phyloP scores from a whole-genome alignment of 2,329 filamentous ascomycete species.

The Colletotrichum sp. region DNA sequence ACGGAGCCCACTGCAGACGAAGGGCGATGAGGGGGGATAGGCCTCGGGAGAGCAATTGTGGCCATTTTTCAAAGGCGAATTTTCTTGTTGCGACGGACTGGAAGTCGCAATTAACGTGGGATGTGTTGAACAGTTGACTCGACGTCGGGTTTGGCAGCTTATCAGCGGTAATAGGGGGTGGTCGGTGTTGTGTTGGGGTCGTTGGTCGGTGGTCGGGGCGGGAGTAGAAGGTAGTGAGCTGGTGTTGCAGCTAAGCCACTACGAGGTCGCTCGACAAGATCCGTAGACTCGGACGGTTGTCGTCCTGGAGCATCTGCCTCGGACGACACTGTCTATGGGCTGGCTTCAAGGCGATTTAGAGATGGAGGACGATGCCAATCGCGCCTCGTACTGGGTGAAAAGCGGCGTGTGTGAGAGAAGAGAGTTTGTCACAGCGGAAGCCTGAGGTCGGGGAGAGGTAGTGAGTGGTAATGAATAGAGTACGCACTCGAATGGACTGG shows the following conservation, averaged over 20 bases:
- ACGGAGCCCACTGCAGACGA: slow-evolving; percentile 41
- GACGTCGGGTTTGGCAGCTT: neutral
- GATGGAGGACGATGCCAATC: neutral
- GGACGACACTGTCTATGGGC: neutral
- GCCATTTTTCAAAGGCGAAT: slow-evolving; percentile 41
- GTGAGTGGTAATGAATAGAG: neutral
- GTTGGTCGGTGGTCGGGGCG: neutral
- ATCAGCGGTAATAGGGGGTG: neutral
- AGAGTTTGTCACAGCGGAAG: neutral
- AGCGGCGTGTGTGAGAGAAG: neutral
- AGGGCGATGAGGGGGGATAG: slow-evolving; percentile 49
- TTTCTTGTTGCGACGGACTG: neutral
- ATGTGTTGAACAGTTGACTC: neutral
- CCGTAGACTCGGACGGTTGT: neutral
- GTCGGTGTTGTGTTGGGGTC: neutral
- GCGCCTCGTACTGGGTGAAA: neutral
- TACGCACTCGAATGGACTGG: neutral
- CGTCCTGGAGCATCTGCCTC: neutral
- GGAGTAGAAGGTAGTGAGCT: neutral
- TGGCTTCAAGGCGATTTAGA: neutral
- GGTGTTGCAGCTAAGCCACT: neutral
- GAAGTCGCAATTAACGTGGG: neutral
- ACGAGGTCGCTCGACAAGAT: neutral
- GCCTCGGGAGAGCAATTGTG: slow-evolving; percentile 58
- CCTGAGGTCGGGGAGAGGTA: neutral